Percentiles rank a stretch among this genome's conserved stretches.
phyloP scores from a whole-genome alignment of 805 yeast genomes.

The Gaillardinia entomophila region DNA sequence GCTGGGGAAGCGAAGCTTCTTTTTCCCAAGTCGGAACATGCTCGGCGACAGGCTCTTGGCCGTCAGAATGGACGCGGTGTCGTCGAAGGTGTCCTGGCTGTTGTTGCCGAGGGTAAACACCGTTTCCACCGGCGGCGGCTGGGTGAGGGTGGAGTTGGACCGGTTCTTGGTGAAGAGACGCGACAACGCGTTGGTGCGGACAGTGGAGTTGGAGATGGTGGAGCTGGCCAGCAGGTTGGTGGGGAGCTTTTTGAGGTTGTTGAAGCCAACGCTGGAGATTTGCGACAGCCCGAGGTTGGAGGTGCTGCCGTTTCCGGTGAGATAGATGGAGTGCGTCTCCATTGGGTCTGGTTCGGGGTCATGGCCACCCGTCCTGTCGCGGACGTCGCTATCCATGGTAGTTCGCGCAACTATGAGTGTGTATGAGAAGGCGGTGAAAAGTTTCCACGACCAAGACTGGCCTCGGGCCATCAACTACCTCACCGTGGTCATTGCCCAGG shows the following conservation, averaged over 20 bases:
- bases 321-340: too few species aligned
- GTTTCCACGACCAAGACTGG: slow-evolving; percentile 4
- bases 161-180: slow-evolving; percentile 26
- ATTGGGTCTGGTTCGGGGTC: too few species aligned
- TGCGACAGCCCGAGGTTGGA: too few species aligned
- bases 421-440: not conserved
- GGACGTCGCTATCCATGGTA: too few species aligned
- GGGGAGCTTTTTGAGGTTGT: slow-evolving; percentile 22
- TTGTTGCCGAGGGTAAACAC: slow-evolving; percentile 1
- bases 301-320: too few species aligned
- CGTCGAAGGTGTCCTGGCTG: slow-evolving; percentile 7
- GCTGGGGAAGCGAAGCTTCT: slow-evolving; percentile 5
- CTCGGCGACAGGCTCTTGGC: slow-evolving; percentile 2
- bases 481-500: slow-evolving; percentile 9
- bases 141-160: slow-evolving; percentile 11
- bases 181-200: slow-evolving; percentile 22
- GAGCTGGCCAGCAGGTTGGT: slow-evolving; percentile 23
- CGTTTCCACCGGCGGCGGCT: slow-evolving; percentile 3
- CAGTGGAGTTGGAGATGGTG: slow-evolving; percentile 12
- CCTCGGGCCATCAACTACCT: slow-evolving; percentile 12
- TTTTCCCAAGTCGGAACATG: slow-evolving; percentile 7
- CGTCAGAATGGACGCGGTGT: slow-evolving; percentile 2
- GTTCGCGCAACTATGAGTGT: too few species aligned
- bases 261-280: slow-evolving; percentile 11
- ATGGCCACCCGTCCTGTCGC: too few species aligned